These are phyloP conservation scores for Aureoboletus auriporus DNA, from an alignment of 768 basidiomycete genomes.

Conservation along the genomic window DNA sequence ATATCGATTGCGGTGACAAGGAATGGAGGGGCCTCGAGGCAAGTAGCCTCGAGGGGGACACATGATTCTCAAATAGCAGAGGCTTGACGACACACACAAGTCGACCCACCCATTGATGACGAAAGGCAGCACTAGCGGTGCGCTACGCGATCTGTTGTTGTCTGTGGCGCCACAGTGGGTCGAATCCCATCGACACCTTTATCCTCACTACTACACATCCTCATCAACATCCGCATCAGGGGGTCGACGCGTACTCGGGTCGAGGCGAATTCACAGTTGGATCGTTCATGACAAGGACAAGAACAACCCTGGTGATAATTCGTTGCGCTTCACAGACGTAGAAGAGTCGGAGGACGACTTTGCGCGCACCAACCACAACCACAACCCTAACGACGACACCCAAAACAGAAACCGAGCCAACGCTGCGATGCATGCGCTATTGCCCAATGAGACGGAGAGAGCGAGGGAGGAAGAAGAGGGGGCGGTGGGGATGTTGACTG, in stretches of 20 bases:
- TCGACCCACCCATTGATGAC: too few species aligned
- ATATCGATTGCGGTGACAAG: background rate
- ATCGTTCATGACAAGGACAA: constrained; percentile 5
- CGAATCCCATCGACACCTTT: constrained; percentile 16
- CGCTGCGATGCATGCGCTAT: constrained; percentile 13
- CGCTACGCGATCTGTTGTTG: constrained; percentile 19
- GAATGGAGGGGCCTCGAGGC: constrained; percentile 14
- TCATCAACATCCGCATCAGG: background rate
- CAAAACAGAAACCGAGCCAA: background rate
- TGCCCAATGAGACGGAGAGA: too few species aligned
- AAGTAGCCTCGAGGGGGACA: background rate
- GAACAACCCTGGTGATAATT: constrained; percentile 8
- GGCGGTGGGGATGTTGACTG: constrained; percentile 30
- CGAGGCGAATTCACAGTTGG: constrained; percentile 16
- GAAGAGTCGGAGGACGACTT: constrained; percentile 9
- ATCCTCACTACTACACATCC: background rate
- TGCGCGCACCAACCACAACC: background rate
- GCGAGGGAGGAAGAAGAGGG: constrained; percentile 27
- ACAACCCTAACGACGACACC: background rate
- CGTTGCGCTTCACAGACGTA: constrained; percentile 13
- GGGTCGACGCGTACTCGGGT: background rate
- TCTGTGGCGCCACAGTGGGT: constrained; percentile 21
- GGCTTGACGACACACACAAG: too few species aligned
- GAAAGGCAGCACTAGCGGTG: background rate
- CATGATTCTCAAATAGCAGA: background rate